phyloP scores from a whole-genome alignment of 2,329 filamentous ascomycete species.

The Didymella exigua region DNA sequence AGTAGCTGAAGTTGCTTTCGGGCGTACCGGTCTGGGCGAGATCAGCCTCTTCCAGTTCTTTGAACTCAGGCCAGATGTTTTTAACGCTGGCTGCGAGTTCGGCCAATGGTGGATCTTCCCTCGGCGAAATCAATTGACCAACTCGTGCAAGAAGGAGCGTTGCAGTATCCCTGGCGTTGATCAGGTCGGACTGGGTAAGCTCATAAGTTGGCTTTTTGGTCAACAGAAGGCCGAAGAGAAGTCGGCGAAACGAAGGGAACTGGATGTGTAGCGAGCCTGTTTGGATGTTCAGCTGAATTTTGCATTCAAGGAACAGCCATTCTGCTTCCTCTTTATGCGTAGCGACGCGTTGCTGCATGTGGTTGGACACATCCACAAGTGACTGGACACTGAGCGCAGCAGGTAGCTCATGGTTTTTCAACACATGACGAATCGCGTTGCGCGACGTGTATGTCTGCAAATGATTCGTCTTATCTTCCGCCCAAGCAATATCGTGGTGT shows the following conservation, averaged over 20 bases:
- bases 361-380: slow-evolving; percentile 57
- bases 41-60: neutral
- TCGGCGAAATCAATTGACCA: slow-evolving; percentile 57
- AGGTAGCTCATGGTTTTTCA: slow-evolving; percentile 66
- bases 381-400: slow-evolving; percentile 65
- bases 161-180: slow-evolving; percentile 40
- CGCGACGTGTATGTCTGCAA: slow-evolving; percentile 77
- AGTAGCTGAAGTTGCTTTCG: slow-evolving; percentile 22
- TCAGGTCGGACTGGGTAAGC: slow-evolving; percentile 20
- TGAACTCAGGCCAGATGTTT: slow-evolving; percentile 50
- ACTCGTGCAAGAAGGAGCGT: slow-evolving; percentile 56
- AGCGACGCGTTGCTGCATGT: slow-evolving; percentile 61
- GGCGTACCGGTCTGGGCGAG: neutral
- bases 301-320: slow-evolving; percentile 57
- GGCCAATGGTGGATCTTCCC: slow-evolving; percentile 50
- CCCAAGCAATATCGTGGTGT: slow-evolving; percentile 71
- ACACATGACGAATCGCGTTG: slow-evolving; percentile 78
- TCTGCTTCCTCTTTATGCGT: slow-evolving; percentile 60
- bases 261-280: slow-evolving; percentile 43
- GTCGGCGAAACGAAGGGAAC: slow-evolving; percentile 30
- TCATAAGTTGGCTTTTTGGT: slow-evolving; percentile 19
- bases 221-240: slow-evolving; percentile 19
- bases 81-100: slow-evolving; percentile 51
- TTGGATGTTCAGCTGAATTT: slow-evolving; percentile 52
- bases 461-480: slow-evolving; percentile 82